These are phyloP conservation scores for Ceratocystis cubensis DNA, from an alignment of 2,329 filamentous ascomycete genomes.

Conservation along the genomic window DNA sequence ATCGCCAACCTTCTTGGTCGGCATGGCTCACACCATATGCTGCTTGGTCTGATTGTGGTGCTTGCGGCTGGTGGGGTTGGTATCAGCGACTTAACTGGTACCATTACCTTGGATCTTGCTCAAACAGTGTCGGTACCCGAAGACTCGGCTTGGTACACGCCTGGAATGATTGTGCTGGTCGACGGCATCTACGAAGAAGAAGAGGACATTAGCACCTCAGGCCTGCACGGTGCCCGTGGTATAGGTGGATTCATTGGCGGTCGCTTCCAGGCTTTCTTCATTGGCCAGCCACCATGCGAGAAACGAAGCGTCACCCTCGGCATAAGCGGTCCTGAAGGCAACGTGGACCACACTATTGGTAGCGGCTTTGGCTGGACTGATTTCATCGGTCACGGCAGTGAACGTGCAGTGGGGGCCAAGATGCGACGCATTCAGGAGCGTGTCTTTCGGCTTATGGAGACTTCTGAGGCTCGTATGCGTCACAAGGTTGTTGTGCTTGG, in stretches of 20 bases:
- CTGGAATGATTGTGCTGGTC: slow-evolving; percentile 89
- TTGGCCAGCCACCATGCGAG: slow-evolving; percentile 86
- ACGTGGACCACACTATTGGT: slow-evolving; percentile 49
- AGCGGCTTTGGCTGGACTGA: slow-evolving; percentile 95
- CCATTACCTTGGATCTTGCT: slow-evolving; percentile 69
- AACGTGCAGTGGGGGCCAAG: slow-evolving; percentile 65
- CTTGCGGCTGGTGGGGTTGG: slow-evolving; percentile 72
- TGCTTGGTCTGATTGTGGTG: slow-evolving; percentile 70
- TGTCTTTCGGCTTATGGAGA: slow-evolving; percentile 39
- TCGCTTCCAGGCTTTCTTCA: slow-evolving; percentile 76
- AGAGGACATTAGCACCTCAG: slow-evolving; percentile 59
- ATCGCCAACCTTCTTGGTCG: slow-evolving; percentile 66
- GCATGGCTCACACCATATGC: slow-evolving; percentile 70
- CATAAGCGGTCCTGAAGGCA: slow-evolving; percentile 47
- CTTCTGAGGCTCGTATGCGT: slow-evolving; percentile 29
- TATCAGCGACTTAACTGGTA: slow-evolving; percentile 77
- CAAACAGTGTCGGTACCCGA: slow-evolving; percentile 73
- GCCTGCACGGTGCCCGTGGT: slow-evolving; percentile 63
- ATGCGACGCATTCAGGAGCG: slow-evolving; percentile 72
- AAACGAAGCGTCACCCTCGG: slow-evolving; percentile 68
- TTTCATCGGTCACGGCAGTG: slow-evolving; percentile 82
- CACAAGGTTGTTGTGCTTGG: slow-evolving; percentile 62
- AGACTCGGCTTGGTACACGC: slow-evolving; percentile 80
- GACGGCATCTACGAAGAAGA: slow-evolving; percentile 97
- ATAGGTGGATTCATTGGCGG: slow-evolving; percentile 88